Percentiles rank a stretch among this genome's conserved stretches.
Evolutionary conservation across 139 green algal genomes (phyloP).

Genomic region (Coelastrella sp.): DNA sequence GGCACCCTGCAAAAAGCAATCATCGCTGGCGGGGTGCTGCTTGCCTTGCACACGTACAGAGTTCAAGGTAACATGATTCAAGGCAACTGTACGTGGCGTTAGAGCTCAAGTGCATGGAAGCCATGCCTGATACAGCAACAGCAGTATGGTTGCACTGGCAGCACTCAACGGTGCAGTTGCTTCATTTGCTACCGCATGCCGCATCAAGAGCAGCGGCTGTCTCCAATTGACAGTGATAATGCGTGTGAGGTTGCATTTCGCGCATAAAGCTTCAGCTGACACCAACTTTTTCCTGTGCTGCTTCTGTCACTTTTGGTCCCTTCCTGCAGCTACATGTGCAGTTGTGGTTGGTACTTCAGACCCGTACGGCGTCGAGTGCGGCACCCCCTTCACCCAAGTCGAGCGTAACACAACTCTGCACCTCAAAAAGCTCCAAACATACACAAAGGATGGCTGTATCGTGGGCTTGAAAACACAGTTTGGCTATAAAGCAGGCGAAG

Average conservation of each 20-base stretch:
- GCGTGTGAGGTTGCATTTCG: not conserved
- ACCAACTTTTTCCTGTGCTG: not conserved
- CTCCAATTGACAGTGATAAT: not conserved
- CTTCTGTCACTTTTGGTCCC: too few species aligned
- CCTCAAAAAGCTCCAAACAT: slow-evolving; percentile 14
- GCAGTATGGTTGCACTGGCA: not conserved
- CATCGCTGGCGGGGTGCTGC: not conserved
- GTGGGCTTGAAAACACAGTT: not conserved
- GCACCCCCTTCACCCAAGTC: not conserved
- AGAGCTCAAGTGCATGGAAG: not conserved
- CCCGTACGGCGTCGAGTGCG: not conserved
- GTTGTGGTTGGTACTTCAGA: slow-evolving; percentile 12
- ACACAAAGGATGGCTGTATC: not conserved
- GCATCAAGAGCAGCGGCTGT: not conserved
- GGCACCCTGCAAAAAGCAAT: not conserved
- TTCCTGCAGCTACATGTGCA: slow-evolving; percentile 19
- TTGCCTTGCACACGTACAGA: not conserved
- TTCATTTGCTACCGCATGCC: not conserved
- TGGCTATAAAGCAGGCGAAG: not conserved
- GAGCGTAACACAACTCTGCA: not conserved
- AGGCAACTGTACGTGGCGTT: not conserved
- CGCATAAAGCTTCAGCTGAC: not conserved
- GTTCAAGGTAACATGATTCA: not conserved
- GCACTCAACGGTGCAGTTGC: not conserved
- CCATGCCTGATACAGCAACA: not conserved